Conservation (phyloP, 257 asterid genomes). For the Ajuga chamaepitys region DNA sequence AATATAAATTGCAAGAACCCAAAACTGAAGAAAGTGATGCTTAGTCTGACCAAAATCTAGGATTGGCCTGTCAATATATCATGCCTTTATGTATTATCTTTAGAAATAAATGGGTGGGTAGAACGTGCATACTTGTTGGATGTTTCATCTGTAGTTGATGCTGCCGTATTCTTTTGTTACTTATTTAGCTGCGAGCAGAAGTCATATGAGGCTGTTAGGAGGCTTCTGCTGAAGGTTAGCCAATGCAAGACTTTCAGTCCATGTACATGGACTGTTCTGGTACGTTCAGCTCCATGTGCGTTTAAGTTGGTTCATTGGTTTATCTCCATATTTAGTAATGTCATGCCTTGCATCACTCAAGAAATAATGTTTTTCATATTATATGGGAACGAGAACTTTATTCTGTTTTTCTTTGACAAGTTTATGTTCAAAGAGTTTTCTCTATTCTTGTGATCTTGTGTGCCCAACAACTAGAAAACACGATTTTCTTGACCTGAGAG, state of each 20-base stretch:
- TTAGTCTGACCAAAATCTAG: not conserved
- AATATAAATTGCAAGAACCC: not conserved
- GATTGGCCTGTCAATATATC: not conserved
- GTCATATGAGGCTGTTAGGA: not conserved
- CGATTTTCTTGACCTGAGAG: no score
- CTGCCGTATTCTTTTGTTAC: not conserved
- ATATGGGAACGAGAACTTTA: no score
- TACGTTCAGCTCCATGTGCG: no score
- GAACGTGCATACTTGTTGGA: not conserved
- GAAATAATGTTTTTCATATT: no score
- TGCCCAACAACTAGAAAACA: no score
- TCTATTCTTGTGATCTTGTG: no score
- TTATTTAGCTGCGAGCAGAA: not conserved
- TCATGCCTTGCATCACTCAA: no score
- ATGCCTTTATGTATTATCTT: conserved; percentile 14
- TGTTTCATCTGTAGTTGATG: conserved; percentile 16
- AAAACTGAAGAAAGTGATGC: conserved; percentile 15
- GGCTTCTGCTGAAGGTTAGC: conserved; percentile 4
- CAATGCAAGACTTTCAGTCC: conserved; percentile 8
- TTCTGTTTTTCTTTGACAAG: no score
- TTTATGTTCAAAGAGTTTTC: no score
- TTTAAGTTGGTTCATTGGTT: no score
- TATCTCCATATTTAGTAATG: no score
- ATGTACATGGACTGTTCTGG: conserved; percentile 4
- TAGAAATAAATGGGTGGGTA: conserved; percentile 6